Evolutionary conservation across 352 stramenopile species (phyloP).

Genomic region (Phytophthora pinifolia): DNA sequence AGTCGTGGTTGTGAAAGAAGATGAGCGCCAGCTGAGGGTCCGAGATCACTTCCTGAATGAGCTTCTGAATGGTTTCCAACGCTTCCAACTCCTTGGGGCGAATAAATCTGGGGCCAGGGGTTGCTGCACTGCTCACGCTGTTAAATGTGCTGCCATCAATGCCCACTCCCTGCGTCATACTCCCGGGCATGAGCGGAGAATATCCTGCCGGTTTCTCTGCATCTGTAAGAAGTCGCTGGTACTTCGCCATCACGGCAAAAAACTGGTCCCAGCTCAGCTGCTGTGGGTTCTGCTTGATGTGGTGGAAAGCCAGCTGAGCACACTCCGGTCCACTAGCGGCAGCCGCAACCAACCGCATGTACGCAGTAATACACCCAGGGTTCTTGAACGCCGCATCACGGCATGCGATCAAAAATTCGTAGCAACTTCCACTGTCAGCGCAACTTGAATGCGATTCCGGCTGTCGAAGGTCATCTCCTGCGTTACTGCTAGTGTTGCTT

Average conservation of each 20-base stretch:
- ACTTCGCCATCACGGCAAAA: conserved; percentile 84
- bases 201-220: conserved; percentile 55
- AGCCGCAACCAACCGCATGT: conserved; percentile 73
- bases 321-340: conserved; percentile 67
- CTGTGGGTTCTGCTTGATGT: conserved; percentile 84
- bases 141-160: conserved; percentile 33
- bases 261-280: conserved; percentile 86
- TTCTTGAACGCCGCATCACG: conserved; percentile 79
- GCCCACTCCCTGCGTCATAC: conserved; percentile 28
- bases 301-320: conserved; percentile 77
- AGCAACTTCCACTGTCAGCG: conserved; percentile 43
- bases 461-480: conserved; percentile 25
- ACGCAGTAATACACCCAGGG: conserved; percentile 67
- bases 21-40: conserved; percentile 75
- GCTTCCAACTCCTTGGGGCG: conserved; percentile 81
- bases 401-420: conserved; percentile 67
- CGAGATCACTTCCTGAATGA: conserved; percentile 78
- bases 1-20: conserved; percentile 89
- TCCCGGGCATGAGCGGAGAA: conserved; percentile 37
- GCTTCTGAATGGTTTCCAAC: conserved; percentile 73
- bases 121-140: conserved; percentile 20
- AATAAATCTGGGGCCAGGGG: conserved; percentile 67
- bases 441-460: conserved; percentile 20
- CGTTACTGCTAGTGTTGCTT: conserved; percentile 29
- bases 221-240: conserved; percentile 75